Percentiles rank a stretch among this genome's conserved stretches.
These are phyloP conservation scores for Suillus tomentosus DNA, from an alignment of 768 basidiomycete species.

Conservation along the genomic window DNA sequence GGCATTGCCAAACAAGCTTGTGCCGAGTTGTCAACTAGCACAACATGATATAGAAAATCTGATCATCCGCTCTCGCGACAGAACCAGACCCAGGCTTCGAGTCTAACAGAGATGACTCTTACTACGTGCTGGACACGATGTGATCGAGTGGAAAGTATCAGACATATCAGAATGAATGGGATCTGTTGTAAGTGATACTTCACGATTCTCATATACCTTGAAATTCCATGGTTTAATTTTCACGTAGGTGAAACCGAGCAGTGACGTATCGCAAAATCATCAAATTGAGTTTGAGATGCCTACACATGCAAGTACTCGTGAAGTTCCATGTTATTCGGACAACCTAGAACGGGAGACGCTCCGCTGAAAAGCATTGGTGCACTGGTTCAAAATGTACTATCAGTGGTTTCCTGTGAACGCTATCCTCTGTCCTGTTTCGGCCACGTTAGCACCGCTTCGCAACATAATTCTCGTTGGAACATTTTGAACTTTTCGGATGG, in stretches of 20 bases:
- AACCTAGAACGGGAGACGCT: slow-evolving; percentile 45
- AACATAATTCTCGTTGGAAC: slow-evolving; percentile 51
- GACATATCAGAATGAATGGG: slow-evolving; percentile 42
- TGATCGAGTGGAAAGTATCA: slow-evolving; percentile 47
- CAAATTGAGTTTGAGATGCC: slow-evolving; percentile 37
- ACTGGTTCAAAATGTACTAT: slow-evolving; percentile 36
- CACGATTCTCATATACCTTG: not conserved
- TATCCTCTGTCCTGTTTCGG: slow-evolving; percentile 46
- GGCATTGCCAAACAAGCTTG: not conserved
- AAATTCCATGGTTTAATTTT: slow-evolving; percentile 11
- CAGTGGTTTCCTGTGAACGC: slow-evolving; percentile 47
- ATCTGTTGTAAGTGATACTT: slow-evolving; percentile 41
- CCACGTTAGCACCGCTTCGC: slow-evolving; percentile 49
- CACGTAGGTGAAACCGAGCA: slow-evolving; percentile 33
- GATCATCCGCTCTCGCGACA: not conserved
- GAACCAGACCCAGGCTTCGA: slow-evolving; percentile 32
- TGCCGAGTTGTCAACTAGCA: not conserved
- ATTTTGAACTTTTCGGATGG: slow-evolving; percentile 50
- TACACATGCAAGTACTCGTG: slow-evolving; percentile 40
- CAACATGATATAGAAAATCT: not conserved
- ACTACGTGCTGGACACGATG: slow-evolving; percentile 48
- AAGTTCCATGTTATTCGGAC: slow-evolving; percentile 40
- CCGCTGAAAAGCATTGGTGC: slow-evolving; percentile 38
- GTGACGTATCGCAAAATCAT: slow-evolving; percentile 44
- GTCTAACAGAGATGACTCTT: slow-evolving; percentile 38